These are phyloP conservation scores for Didymella arachidicola DNA, from an alignment of 2,329 filamentous ascomycete species.

Conservation along the genomic window DNA sequence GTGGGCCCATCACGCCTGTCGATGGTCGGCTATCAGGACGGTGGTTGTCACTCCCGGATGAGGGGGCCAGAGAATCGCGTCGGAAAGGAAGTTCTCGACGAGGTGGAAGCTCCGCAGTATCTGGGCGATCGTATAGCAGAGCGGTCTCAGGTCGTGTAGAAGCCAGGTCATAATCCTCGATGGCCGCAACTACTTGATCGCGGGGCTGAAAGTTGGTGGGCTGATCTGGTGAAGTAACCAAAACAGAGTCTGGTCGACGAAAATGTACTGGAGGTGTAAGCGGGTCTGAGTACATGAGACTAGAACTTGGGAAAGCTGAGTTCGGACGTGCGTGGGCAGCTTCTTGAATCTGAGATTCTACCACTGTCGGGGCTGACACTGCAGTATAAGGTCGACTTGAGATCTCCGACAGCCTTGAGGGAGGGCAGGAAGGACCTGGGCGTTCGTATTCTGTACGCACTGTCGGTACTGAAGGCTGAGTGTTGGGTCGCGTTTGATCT, in stretches of 20 bases:
- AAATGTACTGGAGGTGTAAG: constrained; percentile 40
- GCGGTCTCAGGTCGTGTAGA: constrained; percentile 30
- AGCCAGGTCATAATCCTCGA: constrained; percentile 17
- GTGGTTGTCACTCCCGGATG: constrained; percentile 34
- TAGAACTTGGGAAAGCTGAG: constrained; percentile 26
- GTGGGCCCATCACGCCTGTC: constrained; percentile 40
- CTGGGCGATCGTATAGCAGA: constrained; percentile 27
- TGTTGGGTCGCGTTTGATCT: constrained; percentile 1
- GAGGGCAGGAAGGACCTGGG: constrained; percentile 35
- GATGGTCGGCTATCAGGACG: constrained; percentile 36
- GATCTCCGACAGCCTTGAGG: constrained; percentile 38
- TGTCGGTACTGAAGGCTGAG: constrained; percentile 3
- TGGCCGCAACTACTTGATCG: constrained; percentile 5
- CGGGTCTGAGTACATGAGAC: constrained; percentile 15
- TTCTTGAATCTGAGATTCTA: constrained; percentile 24
- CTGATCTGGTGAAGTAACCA: constrained; percentile 6
- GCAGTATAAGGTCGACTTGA: constrained; percentile 36
- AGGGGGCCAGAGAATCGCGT: constrained; percentile 40
- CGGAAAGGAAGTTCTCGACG: constrained; percentile 53
- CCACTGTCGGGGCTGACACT: constrained; percentile 17
- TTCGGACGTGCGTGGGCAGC: constrained; percentile 23
- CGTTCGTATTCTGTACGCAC: constrained; percentile 8
- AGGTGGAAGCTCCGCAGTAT: constrained; percentile 43
- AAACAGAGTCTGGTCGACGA: constrained; percentile 34
- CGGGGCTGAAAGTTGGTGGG: constrained; percentile 7